A percentile compares a stretch with the other conserved stretches of the same genome.
Conservation (phyloP, 2,329 filamentous ascomycete genomes). For the Paradendryphiella salina region DNA sequence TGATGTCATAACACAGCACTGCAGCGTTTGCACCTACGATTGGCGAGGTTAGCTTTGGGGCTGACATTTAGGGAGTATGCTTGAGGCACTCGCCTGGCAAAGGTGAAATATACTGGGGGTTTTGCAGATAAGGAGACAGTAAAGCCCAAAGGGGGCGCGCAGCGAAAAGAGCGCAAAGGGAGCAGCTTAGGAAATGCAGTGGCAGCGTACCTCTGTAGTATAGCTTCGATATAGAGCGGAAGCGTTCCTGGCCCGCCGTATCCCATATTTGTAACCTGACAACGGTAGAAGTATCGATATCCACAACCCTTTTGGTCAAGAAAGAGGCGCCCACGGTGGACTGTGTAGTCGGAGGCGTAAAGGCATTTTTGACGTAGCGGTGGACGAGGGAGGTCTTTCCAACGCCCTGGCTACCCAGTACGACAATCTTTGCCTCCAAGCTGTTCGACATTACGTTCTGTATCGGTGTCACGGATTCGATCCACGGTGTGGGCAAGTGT, state of each 20-base stretch:
- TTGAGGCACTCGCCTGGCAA: not conserved
- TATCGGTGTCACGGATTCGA: not conserved
- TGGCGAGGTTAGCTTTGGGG: not conserved
- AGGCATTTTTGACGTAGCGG: conserved; percentile 73
- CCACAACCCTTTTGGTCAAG: conserved; percentile 68
- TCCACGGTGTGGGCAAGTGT: not conserved
- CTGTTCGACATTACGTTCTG: conserved; percentile 50
- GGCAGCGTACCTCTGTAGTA: conserved; percentile 72
- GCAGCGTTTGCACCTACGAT: conserved; percentile 78
- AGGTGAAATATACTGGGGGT: too few species aligned
- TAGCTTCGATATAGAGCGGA: conserved; percentile 88
- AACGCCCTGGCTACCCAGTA: conserved; percentile 77
- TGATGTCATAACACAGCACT: conserved; percentile 93
- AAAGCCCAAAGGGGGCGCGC: not conserved
- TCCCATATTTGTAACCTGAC: conserved; percentile 97
- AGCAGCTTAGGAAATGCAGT: not conserved
- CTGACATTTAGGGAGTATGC: too few species aligned
- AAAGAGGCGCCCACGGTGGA: conserved; percentile 58
- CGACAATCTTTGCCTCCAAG: conserved; percentile 79
- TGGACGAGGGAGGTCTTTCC: conserved; percentile 79
- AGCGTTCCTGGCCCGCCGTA: conserved; percentile 92
- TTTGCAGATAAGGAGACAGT: not conserved
- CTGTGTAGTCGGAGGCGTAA: conserved; percentile 60
- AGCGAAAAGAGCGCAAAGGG: not conserved
- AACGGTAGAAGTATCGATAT: conserved; percentile 80